Percentiles rank a stretch among this genome's conserved stretches.
Evolutionary conservation across 345 rosid species (phyloP).

Genomic region (Limnanthes douglasii): DNA sequence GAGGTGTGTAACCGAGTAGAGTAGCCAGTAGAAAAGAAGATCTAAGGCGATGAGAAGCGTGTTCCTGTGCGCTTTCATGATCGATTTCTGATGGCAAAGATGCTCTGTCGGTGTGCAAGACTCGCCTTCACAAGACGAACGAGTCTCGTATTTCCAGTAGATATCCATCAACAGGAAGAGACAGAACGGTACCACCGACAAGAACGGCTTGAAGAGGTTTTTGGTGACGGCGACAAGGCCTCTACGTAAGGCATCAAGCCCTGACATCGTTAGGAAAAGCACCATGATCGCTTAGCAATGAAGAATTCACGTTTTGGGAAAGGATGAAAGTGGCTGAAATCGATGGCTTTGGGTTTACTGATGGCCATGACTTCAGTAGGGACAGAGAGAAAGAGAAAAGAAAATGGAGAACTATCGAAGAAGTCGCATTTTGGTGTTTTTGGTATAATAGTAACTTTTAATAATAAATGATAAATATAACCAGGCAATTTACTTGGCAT

Average conservation of each 20-base stretch:
- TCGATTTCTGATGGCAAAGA: constrained; percentile 83
- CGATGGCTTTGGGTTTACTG: too few species aligned
- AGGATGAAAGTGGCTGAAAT: too few species aligned
- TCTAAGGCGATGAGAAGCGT: constrained; percentile 65
- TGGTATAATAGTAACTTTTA: too few species aligned
- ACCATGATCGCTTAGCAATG: constrained; percentile 92
- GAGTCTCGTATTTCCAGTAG: constrained; percentile 89
- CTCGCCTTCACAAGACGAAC: constrained; percentile 50
- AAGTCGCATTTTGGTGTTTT: too few species aligned
- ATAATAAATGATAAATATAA: too few species aligned
- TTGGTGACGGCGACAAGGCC: constrained; percentile 71
- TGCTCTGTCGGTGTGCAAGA: constrained; percentile 65
- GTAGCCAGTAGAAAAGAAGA: constrained; percentile 70
- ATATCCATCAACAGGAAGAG: constrained; percentile 79
- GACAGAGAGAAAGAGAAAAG: too few species aligned
- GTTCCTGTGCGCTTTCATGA: constrained; percentile 87
- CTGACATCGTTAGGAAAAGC: constrained; percentile 68
- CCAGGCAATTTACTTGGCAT: too few species aligned
- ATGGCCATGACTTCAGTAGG: too few species aligned
- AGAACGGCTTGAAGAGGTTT: constrained; percentile 67
- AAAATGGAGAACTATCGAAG: too few species aligned
- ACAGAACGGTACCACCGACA: constrained; percentile 75
- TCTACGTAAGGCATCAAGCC: constrained; percentile 51
- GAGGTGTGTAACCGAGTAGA: constrained; percentile 54
- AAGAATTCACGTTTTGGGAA: too few species aligned